A percentile compares a stretch with the other conserved stretches of the same genome.
Evolutionary conservation across 2,329 filamentous ascomycete species (phyloP).

Genomic region (Ophiosphaerella korrae): DNA sequence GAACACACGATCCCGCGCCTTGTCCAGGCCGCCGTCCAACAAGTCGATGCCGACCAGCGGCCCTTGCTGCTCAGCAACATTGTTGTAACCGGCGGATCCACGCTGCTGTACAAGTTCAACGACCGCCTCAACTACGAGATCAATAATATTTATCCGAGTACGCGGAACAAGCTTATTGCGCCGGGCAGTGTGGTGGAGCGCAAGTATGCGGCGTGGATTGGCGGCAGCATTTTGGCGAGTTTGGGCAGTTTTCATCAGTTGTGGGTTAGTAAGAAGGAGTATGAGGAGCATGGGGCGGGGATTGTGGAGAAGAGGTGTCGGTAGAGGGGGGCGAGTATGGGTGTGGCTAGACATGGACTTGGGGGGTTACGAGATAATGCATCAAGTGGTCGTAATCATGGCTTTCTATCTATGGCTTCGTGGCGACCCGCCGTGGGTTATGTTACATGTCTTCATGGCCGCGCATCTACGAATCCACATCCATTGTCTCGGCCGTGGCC

Average conservation of each 20-base stretch:
- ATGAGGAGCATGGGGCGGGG: constrained; percentile 87
- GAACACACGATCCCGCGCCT: constrained; percentile 83
- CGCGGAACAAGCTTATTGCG: constrained; percentile 86
- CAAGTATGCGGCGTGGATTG: constrained; percentile 93
- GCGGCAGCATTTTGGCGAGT: constrained; percentile 92
- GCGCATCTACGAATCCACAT: constrained; percentile 58
- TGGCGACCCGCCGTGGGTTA: constrained; percentile 9
- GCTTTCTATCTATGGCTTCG: constrained; percentile 16
- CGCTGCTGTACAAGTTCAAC: constrained; percentile 86
- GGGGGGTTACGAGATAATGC: too few species aligned
- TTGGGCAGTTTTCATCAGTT: constrained; percentile 98
- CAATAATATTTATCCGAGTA: constrained; percentile 77
- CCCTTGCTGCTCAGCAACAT: constrained; percentile 85
- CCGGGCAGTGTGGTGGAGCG: constrained; percentile 85
- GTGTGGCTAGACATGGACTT: too few species aligned
- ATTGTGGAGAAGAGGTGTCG: constrained; percentile 98
- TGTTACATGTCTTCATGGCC: constrained; percentile 27
- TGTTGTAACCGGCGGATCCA: constrained; percentile 88
- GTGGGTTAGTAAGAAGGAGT: constrained; percentile 98
- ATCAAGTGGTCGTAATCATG: constrained; percentile 16
- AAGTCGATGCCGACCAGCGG: constrained; percentile 87
- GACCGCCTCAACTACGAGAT: constrained; percentile 89
- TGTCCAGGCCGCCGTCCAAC: constrained; percentile 75
- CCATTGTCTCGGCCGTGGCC: constrained; percentile 67
- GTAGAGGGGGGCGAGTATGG: constrained; percentile 48